Base-by-base conservation (phyloP, 768 basidiomycete species). In the Glaciozyma antarctica region DNA sequence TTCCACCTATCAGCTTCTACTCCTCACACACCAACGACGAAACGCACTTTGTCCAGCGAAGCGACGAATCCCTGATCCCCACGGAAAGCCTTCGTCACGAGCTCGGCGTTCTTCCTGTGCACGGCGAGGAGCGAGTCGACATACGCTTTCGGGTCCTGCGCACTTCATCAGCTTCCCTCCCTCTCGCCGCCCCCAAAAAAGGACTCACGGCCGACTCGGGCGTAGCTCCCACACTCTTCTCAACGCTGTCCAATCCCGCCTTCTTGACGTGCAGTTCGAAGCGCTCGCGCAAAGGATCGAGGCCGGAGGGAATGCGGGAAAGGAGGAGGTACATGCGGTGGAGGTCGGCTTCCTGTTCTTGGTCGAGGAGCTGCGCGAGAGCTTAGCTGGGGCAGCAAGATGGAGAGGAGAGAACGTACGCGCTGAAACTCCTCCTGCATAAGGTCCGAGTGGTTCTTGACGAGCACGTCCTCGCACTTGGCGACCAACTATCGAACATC, bases 231-330 rank as follows among this genome's bases (percentile, higher is more conserved):
- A 80, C 80, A 32, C 86, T 76, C 74, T 86, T 88, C 55, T 86
- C 83, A 30, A 97, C 87, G 1, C 90, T 87, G 32, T 83, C 82
- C 64, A 89, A 76, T 34, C 94, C 94, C 19, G 88, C 84, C 73
- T 85, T 84, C 82, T 94, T 95, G 75, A 98, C 94, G 76, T 95
- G 92, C 71, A 88, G 86, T 78, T 93, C 93, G 74, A 97, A 99
- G 74, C 84, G 86, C 81, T 88, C 88, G 73, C 90, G 83, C 61
- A 97, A 78, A 0, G 91, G 92, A 72, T 94, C 90, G 63, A 97
- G 80, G 9, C 93, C 94, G 71, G 90, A 86, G 22, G 85, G 84
- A 65, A 97, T 93, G 43, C 93, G 87, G 17, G 88, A 86, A 28
- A 98, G 81, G n/a, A 97, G 80, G 13, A 86, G 81, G 78, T 95